Evolutionary conservation across 805 yeast genomes (phyloP), one percentile per base, ranked within the genome.

Genomic region (Kuraishia hungarica): DNA sequence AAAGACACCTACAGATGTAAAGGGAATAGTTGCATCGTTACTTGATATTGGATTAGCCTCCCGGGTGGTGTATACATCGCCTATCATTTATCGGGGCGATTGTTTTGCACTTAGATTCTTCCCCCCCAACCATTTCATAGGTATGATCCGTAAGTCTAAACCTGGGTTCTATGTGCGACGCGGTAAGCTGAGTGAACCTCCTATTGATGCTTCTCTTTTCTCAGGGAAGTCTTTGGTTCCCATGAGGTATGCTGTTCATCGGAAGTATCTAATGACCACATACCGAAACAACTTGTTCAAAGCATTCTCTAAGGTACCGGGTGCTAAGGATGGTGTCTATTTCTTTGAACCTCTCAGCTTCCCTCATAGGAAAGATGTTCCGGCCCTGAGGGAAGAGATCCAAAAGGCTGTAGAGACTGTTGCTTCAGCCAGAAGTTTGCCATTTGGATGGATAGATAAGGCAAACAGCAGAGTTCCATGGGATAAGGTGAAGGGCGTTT

Each of bases 141-240:
- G 67, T 1, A 58, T 56, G 49, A 60, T 64, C 4, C 54, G 72
- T n/a, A 71, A 71, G 51, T 66, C 72, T 0, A 61, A 57, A 22
- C 75, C 75, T 0, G 70, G 67, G 0, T 15, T 68, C 0, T 39
- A 64, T 47, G 11, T 26, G 56, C 13, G 52, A 55, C 21, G 50
- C 19, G 35, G 15, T 51, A 72, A 72, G 54, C 73, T 78, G 24
- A 74, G 74, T 29, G 78, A 76, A 60, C 75, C 70, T 29, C 73
- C 74, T 58, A 48, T 24, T 35, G 35, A 15, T 53, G 5, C 55
- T 26, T 15, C 6, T n/a, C 28, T 43, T 5, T 39, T n/a, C 17
- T 19, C 39, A 39, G n/a, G 22, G 13, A 49, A 46, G 39, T 23
- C 29, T 21, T 28, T 56, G 20, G 22, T 15, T 28, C 50, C 39